Evolutionary conservation across 495 filamentous ascomycete genomes (phyloP).

Genomic region (Massariosphaeria phaeospora): DNA sequence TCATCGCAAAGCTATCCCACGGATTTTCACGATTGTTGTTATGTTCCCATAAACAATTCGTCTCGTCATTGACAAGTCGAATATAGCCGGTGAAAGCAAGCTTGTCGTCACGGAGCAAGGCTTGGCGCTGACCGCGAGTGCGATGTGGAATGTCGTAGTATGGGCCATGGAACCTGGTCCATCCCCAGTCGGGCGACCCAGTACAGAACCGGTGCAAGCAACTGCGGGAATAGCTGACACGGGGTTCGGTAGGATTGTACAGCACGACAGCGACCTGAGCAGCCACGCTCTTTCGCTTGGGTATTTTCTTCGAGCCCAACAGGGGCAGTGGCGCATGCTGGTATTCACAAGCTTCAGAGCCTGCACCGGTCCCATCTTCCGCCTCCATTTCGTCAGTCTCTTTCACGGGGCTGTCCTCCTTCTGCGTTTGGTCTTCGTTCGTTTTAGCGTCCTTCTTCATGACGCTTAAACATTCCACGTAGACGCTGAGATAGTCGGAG

Average conservation of each 20-base stretch:
- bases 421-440: slow-evolving; percentile 8
- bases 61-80: slow-evolving; percentile 58
- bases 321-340: slow-evolving; percentile 36
- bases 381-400: slow-evolving; percentile 9
- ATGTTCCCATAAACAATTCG: slow-evolving; percentile 60
- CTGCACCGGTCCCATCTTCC: not conserved
- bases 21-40: slow-evolving; percentile 33
- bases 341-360: not conserved
- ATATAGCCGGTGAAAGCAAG: slow-evolving; percentile 62
- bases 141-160: slow-evolving; percentile 57
- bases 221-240: slow-evolving; percentile 53
- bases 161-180: slow-evolving; percentile 61
- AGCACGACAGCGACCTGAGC: slow-evolving; percentile 60
- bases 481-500: slow-evolving; percentile 57
- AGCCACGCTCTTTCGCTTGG: slow-evolving; percentile 41
- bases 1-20: slow-evolving; percentile 50
- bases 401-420: not conserved
- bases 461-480: slow-evolving; percentile 58
- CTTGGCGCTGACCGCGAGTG: slow-evolving; percentile 55
- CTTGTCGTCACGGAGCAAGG: slow-evolving; percentile 59
- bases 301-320: slow-evolving; percentile 18
- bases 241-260: slow-evolving; percentile 63
- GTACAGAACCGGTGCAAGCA: slow-evolving; percentile 58
- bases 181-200: slow-evolving; percentile 60
- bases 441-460: slow-evolving; percentile 25